Base-by-base conservation (phyloP, 2,329 filamentous ascomycete genomes). In the Claviceps pazoutovae region DNA sequence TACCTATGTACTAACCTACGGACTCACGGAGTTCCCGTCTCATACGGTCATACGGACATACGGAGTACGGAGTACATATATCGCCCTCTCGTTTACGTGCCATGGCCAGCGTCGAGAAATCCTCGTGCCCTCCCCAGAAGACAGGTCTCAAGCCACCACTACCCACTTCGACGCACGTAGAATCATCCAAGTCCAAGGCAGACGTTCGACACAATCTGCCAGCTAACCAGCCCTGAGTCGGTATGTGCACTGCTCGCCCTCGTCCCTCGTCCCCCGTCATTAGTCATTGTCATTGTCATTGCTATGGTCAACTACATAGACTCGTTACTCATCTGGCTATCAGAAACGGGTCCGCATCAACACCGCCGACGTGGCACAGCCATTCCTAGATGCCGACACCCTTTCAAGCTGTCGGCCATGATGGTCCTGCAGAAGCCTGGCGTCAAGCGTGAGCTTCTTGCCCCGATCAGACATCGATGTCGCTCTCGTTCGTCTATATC, bases 371-470 rank as follows among this genome's bases (percentile, higher is more conserved):
- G 58, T 61, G 17, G 53, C 63, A 8, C 66, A 69, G 51, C 67
- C 67, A 4, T 68, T 70, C 43, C 56, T 70, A 7, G 61, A 69
- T 41, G 64, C 64, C 9, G 55, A 58, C 19, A 56, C 55, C 4
- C 39, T 63, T n/a, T 53, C 58, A 13, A 51, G 56, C 17, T 58
- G 56, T 56, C 51, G 54, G 13, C 16, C 41, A 26, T 50, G 30
- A 50, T 38, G 13, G 30, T 30, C 30, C 30, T 30, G 30, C 23
- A 21, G 17, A 36, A 21, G 13, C 14, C 8, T 14, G 34, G 36
- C 21, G 3, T 30, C 1, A 45, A 30, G 43, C 23, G 5, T 45
- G 23, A 45, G 43, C 43, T 14, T 19, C 8, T 42, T 19, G 19
- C 39, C 7, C 39, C 30, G 30, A 42, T 42, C n/a, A 13, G 19